phyloP scores from a whole-genome alignment of 75 land plant genomes.

The Cupressus sempervirens region DNA sequence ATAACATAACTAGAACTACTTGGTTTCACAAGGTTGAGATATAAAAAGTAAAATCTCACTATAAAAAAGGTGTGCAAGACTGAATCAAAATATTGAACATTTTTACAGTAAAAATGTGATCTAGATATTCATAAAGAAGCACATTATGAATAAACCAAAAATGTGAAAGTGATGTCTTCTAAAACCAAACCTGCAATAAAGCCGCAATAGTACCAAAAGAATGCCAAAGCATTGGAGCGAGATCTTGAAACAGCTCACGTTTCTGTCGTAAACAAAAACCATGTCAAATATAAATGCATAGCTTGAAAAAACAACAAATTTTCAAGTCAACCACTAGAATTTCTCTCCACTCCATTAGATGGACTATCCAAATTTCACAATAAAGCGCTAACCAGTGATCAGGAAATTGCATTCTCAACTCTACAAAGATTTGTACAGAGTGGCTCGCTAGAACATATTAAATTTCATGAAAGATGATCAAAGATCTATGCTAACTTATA shows the following conservation, averaged over 20 bases:
- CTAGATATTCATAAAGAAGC: neutral
- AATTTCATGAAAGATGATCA: neutral
- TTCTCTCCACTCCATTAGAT: neutral
- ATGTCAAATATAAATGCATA: neutral
- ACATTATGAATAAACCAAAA: neutral
- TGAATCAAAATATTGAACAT: neutral
- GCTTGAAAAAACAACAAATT: neutral
- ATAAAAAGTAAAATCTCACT: neutral
- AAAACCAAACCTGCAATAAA: constrained; percentile 70
- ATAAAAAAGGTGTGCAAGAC: neutral
- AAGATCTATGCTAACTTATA: neutral
- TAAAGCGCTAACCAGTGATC: neutral
- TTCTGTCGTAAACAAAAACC: constrained; percentile 38
- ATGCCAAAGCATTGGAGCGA: constrained; percentile 92
- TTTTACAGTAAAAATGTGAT: neutral
- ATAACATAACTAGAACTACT: neutral
- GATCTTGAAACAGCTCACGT: constrained; percentile 82
- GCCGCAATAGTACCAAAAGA: constrained; percentile 95
- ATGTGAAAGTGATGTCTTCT: neutral
- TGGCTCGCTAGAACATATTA: neutral
- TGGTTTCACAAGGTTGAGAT: neutral
- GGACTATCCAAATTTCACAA: neutral
- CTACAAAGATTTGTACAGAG: neutral
- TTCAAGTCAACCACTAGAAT: neutral
- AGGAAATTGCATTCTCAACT: neutral